phyloP scores from a whole-genome alignment of 257 asterid genomes.

The Euphrasia confusa region DNA sequence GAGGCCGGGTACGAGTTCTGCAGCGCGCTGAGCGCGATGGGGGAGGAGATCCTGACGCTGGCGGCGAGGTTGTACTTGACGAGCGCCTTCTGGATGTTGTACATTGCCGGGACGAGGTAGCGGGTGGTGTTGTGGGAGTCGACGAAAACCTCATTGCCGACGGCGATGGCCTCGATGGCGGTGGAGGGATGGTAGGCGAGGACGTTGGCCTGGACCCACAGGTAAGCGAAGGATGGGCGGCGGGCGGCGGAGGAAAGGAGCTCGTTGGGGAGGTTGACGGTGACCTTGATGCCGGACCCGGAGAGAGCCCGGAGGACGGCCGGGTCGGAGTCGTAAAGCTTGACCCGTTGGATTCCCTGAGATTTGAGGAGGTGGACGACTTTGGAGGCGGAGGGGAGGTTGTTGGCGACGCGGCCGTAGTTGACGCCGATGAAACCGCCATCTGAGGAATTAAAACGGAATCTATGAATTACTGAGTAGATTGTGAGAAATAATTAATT shows the following conservation, averaged over 20 bases:
- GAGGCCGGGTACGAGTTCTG: constrained; percentile 89
- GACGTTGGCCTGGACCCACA: constrained; percentile 61
- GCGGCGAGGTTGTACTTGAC: constrained; percentile 45
- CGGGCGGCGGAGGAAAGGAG: constrained; percentile 61
- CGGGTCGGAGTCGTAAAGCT: constrained; percentile 79
- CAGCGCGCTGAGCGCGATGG: constrained; percentile 71
- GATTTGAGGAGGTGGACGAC: constrained; percentile 66
- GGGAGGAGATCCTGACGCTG: constrained; percentile 65
- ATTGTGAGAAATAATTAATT: too few species aligned
- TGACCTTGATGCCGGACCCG: constrained; percentile 63
- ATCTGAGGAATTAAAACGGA: constrained; percentile 21
- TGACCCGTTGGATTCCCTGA: constrained; percentile 61
- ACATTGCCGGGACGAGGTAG: constrained; percentile 66
- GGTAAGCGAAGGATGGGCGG: constrained; percentile 58
- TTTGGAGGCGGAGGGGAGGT: constrained; percentile 72
- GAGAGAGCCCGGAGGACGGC: constrained; percentile 70
- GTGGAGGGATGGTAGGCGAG: constrained; percentile 66
- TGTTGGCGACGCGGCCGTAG: constrained; percentile 78
- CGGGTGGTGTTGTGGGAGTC: constrained; percentile 69
- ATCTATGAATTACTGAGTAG: too few species aligned
- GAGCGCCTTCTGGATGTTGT: constrained; percentile 60
- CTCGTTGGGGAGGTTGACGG: constrained; percentile 85
- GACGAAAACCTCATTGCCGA: constrained; percentile 90
- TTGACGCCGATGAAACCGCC: constrained; percentile 69
- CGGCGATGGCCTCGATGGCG: constrained; percentile 72